These are phyloP conservation scores for Bocquillonia castaneifolia DNA, from an alignment of 441 rosid species.

Conservation along the genomic window DNA sequence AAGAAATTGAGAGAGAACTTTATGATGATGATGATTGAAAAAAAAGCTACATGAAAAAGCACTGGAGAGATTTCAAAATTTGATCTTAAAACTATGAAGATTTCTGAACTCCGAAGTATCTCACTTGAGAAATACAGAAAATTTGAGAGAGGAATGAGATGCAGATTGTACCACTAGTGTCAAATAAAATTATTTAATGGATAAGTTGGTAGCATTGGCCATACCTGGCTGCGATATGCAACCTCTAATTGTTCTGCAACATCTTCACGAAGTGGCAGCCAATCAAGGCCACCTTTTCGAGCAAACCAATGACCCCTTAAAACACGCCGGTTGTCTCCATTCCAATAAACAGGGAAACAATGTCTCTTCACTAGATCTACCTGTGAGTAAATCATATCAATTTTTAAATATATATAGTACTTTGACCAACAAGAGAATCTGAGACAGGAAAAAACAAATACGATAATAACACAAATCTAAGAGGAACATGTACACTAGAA, in stretches of 20 bases:
- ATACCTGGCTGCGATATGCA: constrained; percentile 78
- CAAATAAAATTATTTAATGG: neutral
- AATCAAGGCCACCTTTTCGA: constrained; percentile 83
- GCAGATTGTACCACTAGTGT: neutral
- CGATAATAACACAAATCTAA: neutral
- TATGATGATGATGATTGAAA: neutral
- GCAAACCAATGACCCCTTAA: constrained; percentile 99
- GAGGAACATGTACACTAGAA: neutral
- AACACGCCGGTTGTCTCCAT: constrained; percentile 95
- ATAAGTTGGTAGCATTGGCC: constrained; percentile 10
- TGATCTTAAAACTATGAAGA: neutral
- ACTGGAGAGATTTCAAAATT: neutral
- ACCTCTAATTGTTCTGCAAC: constrained; percentile 90
- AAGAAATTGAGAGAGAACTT: constrained; percentile 1
- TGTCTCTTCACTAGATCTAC: constrained; percentile 85
- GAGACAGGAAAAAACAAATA: neutral
- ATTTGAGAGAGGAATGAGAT: neutral
- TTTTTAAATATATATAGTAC: neutral
- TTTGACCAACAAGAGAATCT: neutral
- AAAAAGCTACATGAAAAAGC: neutral
- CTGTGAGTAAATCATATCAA: constrained; percentile 37
- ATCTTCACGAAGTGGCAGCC: constrained; percentile 96
- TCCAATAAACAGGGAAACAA: constrained; percentile 94
- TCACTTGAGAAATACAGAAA: neutral
- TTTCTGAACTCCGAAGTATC: neutral